These are phyloP conservation scores for Lathyrus sativus DNA, from an alignment of 306 rosid genomes.

Conservation along the genomic window DNA sequence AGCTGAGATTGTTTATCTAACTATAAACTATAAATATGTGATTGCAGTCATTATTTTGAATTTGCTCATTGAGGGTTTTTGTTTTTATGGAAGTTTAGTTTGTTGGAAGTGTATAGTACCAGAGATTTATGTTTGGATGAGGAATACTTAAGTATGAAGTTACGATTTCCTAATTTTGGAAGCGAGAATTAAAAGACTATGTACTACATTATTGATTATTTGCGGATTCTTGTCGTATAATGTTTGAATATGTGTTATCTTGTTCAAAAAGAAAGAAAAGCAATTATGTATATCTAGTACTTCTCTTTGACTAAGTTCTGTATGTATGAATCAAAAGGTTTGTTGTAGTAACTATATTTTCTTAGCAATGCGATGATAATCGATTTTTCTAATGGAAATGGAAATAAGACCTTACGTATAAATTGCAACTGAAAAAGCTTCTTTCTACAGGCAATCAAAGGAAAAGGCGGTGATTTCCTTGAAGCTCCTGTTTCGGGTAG, in stretches of 20 bases:
- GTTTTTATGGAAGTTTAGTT: constrained; percentile 1
- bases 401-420: constrained; percentile 27
- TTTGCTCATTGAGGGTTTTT: not conserved
- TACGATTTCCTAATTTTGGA: constrained; percentile 9
- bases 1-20: constrained; percentile 9
- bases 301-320: too few species aligned
- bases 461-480: constrained; percentile 66
- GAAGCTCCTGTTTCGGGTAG: constrained; percentile 99
- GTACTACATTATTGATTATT: not conserved
- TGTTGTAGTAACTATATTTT: not conserved
- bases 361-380: constrained; percentile 22
- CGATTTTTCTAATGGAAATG: not conserved
- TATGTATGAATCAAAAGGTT: not conserved
- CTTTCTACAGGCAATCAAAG: constrained; percentile 60
- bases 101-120: constrained; percentile 4
- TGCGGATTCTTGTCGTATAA: too few species aligned
- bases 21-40: constrained; percentile 1
- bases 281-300: too few species aligned
- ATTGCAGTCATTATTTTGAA: constrained; percentile 12
- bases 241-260: too few species aligned
- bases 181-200: not conserved
- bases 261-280: too few species aligned
- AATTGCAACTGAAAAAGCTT: constrained; percentile 33
- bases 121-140: not conserved
- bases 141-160: constrained; percentile 21